Conservation (phyloP, 345 rosid genomes). For the Linum lewisii region DNA sequence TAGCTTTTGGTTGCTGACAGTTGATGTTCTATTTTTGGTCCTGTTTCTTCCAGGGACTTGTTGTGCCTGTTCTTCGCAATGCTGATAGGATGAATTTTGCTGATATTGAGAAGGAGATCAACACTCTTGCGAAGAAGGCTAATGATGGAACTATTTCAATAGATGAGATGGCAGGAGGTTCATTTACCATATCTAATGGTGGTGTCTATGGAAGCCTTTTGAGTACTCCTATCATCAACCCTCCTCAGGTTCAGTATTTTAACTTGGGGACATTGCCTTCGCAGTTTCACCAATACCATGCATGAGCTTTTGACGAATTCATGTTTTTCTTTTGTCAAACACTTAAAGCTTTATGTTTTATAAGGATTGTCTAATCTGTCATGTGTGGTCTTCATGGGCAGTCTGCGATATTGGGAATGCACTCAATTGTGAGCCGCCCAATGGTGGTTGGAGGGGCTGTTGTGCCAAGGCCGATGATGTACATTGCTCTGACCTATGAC, state of each 20-base stretch:
- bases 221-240: constrained; percentile 98
- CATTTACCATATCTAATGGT: constrained; percentile 78
- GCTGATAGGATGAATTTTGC: constrained; percentile 73
- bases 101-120: constrained; percentile 83
- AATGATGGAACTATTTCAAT: constrained; percentile 84
- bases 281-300: too few species aligned
- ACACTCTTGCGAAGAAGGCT: constrained; percentile 86
- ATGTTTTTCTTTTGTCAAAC: neutral
- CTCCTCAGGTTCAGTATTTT: constrained; percentile 63
- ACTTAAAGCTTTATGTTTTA: neutral
- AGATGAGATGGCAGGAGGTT: constrained; percentile 98
- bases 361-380: too few species aligned
- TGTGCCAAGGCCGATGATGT: constrained; percentile 75
- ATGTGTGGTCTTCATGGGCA: constrained; percentile 5
- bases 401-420: constrained; percentile 88
- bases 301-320: too few species aligned
- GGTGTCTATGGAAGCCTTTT: constrained; percentile 94
- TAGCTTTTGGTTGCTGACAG: neutral
- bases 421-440: constrained; percentile 68
- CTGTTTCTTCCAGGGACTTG: constrained; percentile 50
- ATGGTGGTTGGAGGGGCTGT: constrained; percentile 68
- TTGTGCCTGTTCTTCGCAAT: constrained; percentile 72
- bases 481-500: constrained; percentile 67
- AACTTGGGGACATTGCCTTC: neutral
- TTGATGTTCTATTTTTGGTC: neutral